Conservation (phyloP, 2,329 filamentous ascomycete species). For the Whalleya microplaca region DNA sequence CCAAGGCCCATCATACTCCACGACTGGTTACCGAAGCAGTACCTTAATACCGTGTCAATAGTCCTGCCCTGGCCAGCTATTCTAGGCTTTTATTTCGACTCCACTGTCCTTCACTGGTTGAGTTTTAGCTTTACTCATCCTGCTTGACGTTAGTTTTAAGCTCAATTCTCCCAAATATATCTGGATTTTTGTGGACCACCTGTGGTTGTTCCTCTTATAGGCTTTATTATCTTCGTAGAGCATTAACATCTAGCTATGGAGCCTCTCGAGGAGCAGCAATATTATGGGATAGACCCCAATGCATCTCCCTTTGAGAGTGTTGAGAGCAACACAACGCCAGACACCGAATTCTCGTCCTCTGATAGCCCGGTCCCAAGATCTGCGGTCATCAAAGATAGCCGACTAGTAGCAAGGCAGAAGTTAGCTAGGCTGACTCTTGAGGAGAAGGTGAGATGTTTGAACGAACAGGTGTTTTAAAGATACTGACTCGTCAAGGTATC, state of each 20-base stretch:
- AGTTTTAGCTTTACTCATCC: background rate
- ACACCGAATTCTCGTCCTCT: slow-evolving; percentile 53
- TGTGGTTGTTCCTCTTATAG: slow-evolving; percentile 5
- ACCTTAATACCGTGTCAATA: slow-evolving; percentile 20
- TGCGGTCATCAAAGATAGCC: slow-evolving; percentile 42
- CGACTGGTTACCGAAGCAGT: slow-evolving; percentile 16
- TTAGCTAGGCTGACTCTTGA: slow-evolving; percentile 56
- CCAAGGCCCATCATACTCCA: slow-evolving; percentile 6
- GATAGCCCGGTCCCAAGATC: slow-evolving; percentile 46
- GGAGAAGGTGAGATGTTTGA: slow-evolving; percentile 53
- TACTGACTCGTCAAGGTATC: slow-evolving; percentile 50
- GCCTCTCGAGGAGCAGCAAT: slow-evolving; percentile 32
- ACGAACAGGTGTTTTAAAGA: background rate
- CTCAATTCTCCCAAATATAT: background rate
- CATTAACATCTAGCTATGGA: slow-evolving; percentile 28
- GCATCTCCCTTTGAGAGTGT: slow-evolving; percentile 42
- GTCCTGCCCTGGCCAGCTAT: slow-evolving; percentile 19
- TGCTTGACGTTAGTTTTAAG: slow-evolving; percentile 1
- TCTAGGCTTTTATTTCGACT: slow-evolving; percentile 11
- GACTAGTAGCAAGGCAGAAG: slow-evolving; percentile 51
- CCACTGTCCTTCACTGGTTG: background rate
- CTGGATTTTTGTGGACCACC: slow-evolving; percentile 8
- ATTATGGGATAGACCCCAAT: slow-evolving; percentile 40
- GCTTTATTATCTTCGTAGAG: background rate
- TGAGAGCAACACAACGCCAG: slow-evolving; percentile 49